Percentiles rank a stretch among this genome's conserved stretches.
Conservation (phyloP, 2,329 filamentous ascomycete species). For the Diaporthe ilicicola region DNA sequence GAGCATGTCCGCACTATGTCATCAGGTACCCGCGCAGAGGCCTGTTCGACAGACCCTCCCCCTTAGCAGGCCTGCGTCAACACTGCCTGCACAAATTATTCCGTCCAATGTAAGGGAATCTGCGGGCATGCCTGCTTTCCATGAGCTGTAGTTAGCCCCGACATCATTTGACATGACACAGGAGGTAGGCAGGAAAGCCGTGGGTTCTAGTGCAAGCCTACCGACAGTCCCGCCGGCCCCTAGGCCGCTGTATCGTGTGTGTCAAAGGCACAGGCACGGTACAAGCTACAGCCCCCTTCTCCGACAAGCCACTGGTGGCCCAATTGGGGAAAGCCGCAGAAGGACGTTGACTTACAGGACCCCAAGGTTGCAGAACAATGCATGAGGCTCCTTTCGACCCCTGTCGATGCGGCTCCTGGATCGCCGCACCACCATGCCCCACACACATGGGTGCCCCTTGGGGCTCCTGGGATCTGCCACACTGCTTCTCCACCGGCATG, state of each 20-base stretch:
- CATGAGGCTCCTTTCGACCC: slow-evolving; percentile 32
- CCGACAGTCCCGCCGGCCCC: slow-evolving; percentile 5
- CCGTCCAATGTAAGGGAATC: neutral
- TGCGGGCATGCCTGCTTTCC: neutral
- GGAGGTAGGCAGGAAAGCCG: neutral
- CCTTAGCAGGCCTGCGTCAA: neutral
- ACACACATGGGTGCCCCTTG: slow-evolving; percentile 18
- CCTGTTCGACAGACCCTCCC: neutral
- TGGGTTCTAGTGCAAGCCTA: neutral
- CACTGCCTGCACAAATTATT: neutral
- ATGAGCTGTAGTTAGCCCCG: neutral
- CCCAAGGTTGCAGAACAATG: slow-evolving; percentile 27
- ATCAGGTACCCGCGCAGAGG: neutral
- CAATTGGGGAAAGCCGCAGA: slow-evolving; percentile 19
- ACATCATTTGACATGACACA: neutral
- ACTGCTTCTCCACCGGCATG: slow-evolving; percentile 35
- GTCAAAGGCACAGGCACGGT: neutral
- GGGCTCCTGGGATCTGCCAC: slow-evolving; percentile 22
- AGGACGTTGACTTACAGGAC: slow-evolving; percentile 11
- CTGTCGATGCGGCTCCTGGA: slow-evolving; percentile 32
- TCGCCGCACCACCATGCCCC: slow-evolving; percentile 20
- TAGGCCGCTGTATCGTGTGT: slow-evolving; percentile 9
- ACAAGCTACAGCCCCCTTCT: neutral
- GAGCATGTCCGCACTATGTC: neutral
- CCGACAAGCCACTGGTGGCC: slow-evolving; percentile 22